Evolutionary conservation across 2,329 filamentous ascomycete genomes (phyloP).

Genomic region (Pseudonectria buxi): DNA sequence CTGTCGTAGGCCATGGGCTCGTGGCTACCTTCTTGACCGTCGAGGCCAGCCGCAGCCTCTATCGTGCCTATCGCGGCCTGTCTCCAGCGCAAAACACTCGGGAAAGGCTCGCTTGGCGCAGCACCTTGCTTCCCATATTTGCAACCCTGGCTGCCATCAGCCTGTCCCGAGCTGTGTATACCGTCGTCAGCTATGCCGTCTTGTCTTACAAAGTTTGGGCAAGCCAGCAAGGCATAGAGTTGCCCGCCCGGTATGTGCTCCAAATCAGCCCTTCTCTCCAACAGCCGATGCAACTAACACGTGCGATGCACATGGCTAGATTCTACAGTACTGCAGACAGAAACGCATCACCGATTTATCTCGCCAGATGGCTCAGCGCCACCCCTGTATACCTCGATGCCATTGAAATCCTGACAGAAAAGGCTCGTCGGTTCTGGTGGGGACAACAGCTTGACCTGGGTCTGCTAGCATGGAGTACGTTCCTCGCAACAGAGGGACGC

Average conservation of each 20-base stretch:
- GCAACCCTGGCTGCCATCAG: conserved; percentile 38
- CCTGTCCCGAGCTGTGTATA: conserved; percentile 36
- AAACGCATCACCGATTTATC: conserved; percentile 25
- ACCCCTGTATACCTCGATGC: conserved; percentile 45
- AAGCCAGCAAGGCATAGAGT: conserved; percentile 29
- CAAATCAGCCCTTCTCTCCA: not conserved
- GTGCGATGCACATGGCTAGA: conserved; percentile 6
- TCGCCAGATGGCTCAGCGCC: conserved; percentile 48
- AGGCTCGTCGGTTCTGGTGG: conserved; percentile 53
- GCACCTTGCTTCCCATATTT: conserved; percentile 30
- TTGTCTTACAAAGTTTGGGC: conserved; percentile 46
- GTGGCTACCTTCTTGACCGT: conserved; percentile 11
- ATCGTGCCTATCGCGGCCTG: conserved; percentile 19
- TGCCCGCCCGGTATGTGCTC: conserved; percentile 28
- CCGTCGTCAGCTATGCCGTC: conserved; percentile 35
- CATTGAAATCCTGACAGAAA: conserved; percentile 48
- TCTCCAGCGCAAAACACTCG: conserved; percentile 31
- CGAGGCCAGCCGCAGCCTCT: conserved; percentile 17
- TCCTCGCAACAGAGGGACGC: conserved; percentile 53
- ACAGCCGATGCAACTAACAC: not conserved
- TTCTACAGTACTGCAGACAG: conserved; percentile 24
- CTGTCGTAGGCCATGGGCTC: conserved; percentile 14
- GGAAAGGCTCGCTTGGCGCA: conserved; percentile 22
- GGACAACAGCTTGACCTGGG: conserved; percentile 53
- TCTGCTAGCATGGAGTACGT: conserved; percentile 47